Base-by-base conservation (phyloP, 140 eudicot genomes). In the Cichorium intybus region DNA sequence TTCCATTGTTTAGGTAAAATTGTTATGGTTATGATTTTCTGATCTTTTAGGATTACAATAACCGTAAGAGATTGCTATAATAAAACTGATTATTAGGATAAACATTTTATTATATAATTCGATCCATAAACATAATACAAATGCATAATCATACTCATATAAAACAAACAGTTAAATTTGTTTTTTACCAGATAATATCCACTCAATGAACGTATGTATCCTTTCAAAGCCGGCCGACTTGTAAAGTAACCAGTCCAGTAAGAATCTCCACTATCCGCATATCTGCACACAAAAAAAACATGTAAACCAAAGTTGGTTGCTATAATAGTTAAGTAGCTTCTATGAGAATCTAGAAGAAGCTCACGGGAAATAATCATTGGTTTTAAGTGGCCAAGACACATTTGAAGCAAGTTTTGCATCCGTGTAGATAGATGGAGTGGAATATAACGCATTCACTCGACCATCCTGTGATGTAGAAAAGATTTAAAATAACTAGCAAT, bases 171-270 rank as follows among this genome's bases (percentile, higher is more conserved):
- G 9, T 8, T 50, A 3, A 20, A 20, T 14, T 14, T 20, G 7
- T 2, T 12, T 62, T 69, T 64, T 83, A 92, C 96, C 85, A 88
- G 26, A 84, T 88, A 93, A 74, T 83, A 93, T 64, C 99, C 97
- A 72, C 99, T 88, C 60, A 88, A 79, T 70, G 83, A 66, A 31
- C 99, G 93, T 26, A 93, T 55, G 66, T 88, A 93, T 81, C 95
- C 49, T 77, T 93, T 93, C 29, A 93, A 71, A 33, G 88, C 93
- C 1, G 99, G 97, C 43, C 99, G 95, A 50, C 99, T 93, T 49
- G 96, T 83, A 64, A 75, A 93, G 72, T 59, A 93, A 47, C 97
- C 99, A 2, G 97, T 88, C 95, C 97, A 93, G 39, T 93, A 93
- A 62, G 97, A 74, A 84, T 85, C 72, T 60, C 47, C 73, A 41